Conservation (phyloP, 805 yeast species). For the Cyberlindnera mississippiensis region DNA sequence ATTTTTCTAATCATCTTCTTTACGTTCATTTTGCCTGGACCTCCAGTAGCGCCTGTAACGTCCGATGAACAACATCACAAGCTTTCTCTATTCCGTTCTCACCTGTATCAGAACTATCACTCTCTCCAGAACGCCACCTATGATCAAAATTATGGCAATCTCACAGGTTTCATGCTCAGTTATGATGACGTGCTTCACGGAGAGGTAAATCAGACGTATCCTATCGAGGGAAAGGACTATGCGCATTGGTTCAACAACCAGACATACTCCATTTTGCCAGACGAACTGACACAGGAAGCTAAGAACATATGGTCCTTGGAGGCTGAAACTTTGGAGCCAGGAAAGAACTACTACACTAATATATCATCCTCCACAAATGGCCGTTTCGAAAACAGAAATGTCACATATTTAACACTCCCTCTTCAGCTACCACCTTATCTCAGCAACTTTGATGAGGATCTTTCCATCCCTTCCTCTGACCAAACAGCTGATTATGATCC, state of each 20-base stretch:
- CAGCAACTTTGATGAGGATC: constrained; percentile 14
- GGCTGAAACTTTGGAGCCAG: constrained; percentile 10
- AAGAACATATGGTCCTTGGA: constrained; percentile 49
- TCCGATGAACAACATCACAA: constrained; percentile 34
- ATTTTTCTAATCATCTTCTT: constrained; percentile 26
- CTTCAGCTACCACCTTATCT: constrained; percentile 23
- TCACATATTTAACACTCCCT: constrained; percentile 18
- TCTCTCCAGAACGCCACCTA: constrained; percentile 41
- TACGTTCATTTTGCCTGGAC: constrained; percentile 39
- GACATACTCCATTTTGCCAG: constrained; percentile 55
- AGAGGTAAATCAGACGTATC: constrained; percentile 50
- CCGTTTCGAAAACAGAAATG: constrained; percentile 28
- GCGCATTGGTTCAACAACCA: constrained; percentile 46
- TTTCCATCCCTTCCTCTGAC: constrained; percentile 11
- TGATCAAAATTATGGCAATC: constrained; percentile 56
- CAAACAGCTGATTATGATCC: neutral
- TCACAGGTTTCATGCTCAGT: constrained; percentile 68
- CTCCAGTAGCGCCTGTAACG: constrained; percentile 30
- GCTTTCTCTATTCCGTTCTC: constrained; percentile 36
- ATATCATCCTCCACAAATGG: constrained; percentile 48
- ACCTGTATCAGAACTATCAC: constrained; percentile 30
- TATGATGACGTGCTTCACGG: constrained; percentile 53
- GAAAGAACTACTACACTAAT: constrained; percentile 35
- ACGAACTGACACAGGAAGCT: constrained; percentile 46
- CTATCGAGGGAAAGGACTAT: constrained; percentile 45